A percentile compares a stretch with the other conserved stretches of the same genome.
phyloP scores from a whole-genome alignment of 345 rosid species.

The Nasturtium officinale region DNA sequence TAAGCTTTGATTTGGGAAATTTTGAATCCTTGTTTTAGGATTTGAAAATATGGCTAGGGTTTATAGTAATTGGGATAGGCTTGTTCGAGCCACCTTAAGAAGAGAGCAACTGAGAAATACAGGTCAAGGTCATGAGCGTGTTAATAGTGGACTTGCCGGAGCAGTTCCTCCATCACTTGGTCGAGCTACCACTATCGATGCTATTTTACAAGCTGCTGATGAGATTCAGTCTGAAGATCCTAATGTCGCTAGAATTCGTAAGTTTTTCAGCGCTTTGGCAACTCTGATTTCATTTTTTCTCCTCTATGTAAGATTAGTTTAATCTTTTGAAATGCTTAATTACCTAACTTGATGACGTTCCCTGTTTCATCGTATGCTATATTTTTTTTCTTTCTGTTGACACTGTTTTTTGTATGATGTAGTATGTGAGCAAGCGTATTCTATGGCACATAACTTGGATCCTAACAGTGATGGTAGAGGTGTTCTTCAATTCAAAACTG shows the following conservation, averaged over 20 bases:
- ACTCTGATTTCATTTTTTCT: background rate
- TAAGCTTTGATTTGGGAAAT: slow-evolving; percentile 18
- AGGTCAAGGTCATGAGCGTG: slow-evolving; percentile 62
- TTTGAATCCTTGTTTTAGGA: slow-evolving; percentile 33
- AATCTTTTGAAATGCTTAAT: background rate
- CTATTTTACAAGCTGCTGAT: slow-evolving; percentile 89
- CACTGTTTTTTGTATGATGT: slow-evolving; percentile 30
- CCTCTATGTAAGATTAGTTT: background rate
- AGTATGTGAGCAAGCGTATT: slow-evolving; percentile 98
- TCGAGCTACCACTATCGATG: slow-evolving; percentile 83
- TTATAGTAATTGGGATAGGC: slow-evolving; percentile 76
- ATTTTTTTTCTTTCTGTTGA: background rate
- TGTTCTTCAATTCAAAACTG: slow-evolving; percentile 99
- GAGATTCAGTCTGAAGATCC: slow-evolving; percentile 91
- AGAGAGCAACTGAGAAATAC: slow-evolving; percentile 74
- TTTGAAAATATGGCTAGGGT: slow-evolving; percentile 62
- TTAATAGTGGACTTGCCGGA: slow-evolving; percentile 74
- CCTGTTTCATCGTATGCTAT: background rate
- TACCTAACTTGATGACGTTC: background rate
- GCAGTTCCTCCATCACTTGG: slow-evolving; percentile 87
- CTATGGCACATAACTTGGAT: slow-evolving; percentile 92
- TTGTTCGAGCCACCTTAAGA: slow-evolving; percentile 81
- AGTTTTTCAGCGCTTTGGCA: slow-evolving; percentile 18
- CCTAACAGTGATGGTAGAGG: slow-evolving; percentile 97
- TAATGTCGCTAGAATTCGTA: slow-evolving; percentile 78